These are phyloP conservation scores for Solanum rostratum DNA, from an alignment of 257 asterid genomes.

Conservation along the genomic window DNA sequence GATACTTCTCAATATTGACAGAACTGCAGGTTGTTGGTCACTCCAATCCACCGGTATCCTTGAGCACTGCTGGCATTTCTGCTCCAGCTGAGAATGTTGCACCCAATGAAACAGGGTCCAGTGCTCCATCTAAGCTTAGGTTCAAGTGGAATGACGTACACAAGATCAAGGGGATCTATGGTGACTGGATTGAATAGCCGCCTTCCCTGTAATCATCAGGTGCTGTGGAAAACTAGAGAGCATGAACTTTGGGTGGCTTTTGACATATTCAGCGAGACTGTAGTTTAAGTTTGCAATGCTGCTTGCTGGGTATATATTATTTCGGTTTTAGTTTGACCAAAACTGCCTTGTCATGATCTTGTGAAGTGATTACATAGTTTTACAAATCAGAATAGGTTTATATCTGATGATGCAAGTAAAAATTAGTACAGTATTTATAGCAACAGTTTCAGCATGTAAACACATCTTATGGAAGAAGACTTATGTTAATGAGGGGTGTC, in stretches of 20 bases:
- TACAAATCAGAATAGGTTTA: not conserved
- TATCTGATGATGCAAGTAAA: not conserved
- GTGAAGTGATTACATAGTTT: not conserved
- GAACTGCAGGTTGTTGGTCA: constrained; percentile 16
- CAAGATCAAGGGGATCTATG: constrained; percentile 31
- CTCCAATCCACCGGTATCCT: not conserved
- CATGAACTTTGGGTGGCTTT: not conserved
- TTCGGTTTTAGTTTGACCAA: not conserved
- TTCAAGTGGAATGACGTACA: constrained; percentile 8
- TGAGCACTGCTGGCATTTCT: not conserved
- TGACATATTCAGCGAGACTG: not conserved
- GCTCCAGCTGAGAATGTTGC: constrained; percentile 6
- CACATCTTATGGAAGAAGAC: not conserved
- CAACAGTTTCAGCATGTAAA: not conserved
- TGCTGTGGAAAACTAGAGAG: not conserved
- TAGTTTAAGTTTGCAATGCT: not conserved
- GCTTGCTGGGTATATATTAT: not conserved
- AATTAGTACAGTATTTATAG: not conserved
- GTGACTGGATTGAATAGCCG: constrained; percentile 37
- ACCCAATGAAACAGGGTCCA: not conserved
- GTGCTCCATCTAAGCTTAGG: not conserved
- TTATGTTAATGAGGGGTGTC: not conserved
- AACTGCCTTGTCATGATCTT: not conserved
- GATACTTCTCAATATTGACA: constrained; percentile 12
- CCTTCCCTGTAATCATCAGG: not conserved